Base-by-base conservation (phyloP, 2,329 filamentous ascomycete genomes). In the Aphanoascus verrucosus region DNA sequence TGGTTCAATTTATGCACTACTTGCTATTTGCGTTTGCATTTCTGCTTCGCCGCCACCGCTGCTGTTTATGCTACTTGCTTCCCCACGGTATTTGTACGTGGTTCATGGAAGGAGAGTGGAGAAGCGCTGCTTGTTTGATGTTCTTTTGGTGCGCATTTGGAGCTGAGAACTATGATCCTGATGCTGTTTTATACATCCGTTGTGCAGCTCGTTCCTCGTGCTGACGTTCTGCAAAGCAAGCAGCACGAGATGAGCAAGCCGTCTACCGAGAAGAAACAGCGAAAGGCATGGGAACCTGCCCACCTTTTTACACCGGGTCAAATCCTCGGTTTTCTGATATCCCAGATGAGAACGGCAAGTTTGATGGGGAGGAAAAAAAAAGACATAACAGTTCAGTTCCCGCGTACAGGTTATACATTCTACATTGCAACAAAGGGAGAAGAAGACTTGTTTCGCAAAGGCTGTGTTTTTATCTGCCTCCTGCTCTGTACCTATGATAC, bases 31-130 rank as follows among this genome's bases (percentile, higher is more conserved):
- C 45, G 35, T n/a, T 49, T 38, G 19, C 11, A 23, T 42, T 50
- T 46, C 38, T 55, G 42, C 31, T 54, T 37, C 45, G 9, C 46
- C 51, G 14, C 34, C 47, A 15, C 31, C 23, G 20, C 19, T 47
- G 8, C 12, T 32, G 32, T 1, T 34, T 23, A 23, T 28, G 34
- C 23, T 28, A 7, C 23, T 28, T 28, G 23, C 23, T 28, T 28
- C 23, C 23, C 23, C 23, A 28, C 23, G 23, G 23, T 28, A 28
- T n/a, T n/a, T n/a, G n/a, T 28, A 28, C 7, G 23, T 28, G 23
- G 23, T 28, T 28, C 7, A 7, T 28, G 23, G 23, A 28, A 7
- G 23, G 23, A 28, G 7, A 28, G 23, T 28, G 23, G 23, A 28
- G 23, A 28, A 28, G 7, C 23, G n/a, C 23, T 28, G 3, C 23